phyloP scores from a whole-genome alignment of 2,329 filamentous ascomycete species.

The Volutella citrinella region DNA sequence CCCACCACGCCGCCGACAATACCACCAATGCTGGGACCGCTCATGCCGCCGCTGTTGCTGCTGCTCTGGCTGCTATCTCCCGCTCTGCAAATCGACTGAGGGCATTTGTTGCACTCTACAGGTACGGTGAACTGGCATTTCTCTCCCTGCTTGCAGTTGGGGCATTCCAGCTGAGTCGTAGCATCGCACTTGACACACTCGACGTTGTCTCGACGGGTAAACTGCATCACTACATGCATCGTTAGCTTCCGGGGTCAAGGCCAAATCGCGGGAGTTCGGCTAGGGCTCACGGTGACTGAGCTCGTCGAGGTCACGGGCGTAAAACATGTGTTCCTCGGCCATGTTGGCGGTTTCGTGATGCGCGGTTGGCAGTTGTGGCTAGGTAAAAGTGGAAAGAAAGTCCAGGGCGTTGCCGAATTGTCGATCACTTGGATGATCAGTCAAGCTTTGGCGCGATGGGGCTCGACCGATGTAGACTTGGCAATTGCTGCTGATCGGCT shows the following conservation, averaged over 20 bases:
- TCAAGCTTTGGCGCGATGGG: conserved; percentile 10
- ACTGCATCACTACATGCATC: conserved; percentile 26
- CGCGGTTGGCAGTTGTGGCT: conserved; percentile 4
- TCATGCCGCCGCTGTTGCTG: conserved; percentile 21
- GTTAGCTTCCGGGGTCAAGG: conserved; percentile 11
- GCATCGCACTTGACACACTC: conserved; percentile 47
- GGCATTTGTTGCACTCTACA: conserved; percentile 44
- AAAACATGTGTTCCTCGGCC: conserved; percentile 18
- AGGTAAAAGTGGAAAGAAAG: conserved; percentile 9
- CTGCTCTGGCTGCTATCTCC: conserved; percentile 20
- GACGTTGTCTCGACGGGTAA: conserved; percentile 39
- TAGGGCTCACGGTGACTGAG: conserved; percentile 27
- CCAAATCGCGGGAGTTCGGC: no score
- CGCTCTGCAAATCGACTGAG: conserved; percentile 44
- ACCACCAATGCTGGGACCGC: conserved; percentile 69
- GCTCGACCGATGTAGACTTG: conserved; percentile 14
- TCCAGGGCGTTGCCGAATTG: no score
- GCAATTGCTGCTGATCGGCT: conserved; percentile 8
- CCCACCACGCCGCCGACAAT: conserved; percentile 92
- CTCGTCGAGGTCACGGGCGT: conserved; percentile 29
- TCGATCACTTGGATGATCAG: conserved; percentile 25
- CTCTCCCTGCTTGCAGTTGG: conserved; percentile 39
- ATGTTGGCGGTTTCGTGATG: conserved; percentile 10
- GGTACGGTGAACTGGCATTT: conserved; percentile 46
- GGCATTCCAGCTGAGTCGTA: conserved; percentile 40